Evolutionary conservation across 257 asterid genomes (phyloP), one percentile per base, ranked within the genome.

Genomic region (Plectranthus barbatus): DNA sequence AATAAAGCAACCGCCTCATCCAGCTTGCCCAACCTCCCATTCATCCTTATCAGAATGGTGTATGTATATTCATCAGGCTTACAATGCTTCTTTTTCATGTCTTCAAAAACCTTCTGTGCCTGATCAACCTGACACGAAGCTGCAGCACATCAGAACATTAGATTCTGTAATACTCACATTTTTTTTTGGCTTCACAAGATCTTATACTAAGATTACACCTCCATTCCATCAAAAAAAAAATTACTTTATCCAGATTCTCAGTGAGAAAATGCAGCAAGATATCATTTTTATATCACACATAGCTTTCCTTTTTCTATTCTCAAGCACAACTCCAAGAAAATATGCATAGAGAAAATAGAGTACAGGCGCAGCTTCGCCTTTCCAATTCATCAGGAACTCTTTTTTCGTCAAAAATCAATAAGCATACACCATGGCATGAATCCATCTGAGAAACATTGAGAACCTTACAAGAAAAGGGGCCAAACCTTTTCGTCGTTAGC

Each of bases 1-100:
- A 92, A 92, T 46, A 92, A 68, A 77, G 77, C 62, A 62, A 86
- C 59, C 47, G 95, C 86, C 56, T 92, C 91, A 17, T 74, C 56
- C 3, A 87, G 77, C 74, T 83, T 83, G 58, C 96, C 96, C 64
- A 63, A 54, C 67, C 77, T 83, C 26, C 97, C 97, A 4, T 70
- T 69, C 96, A 90, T 89, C 74, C 91, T 82, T 67, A 89, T 82
- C 65, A 92, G 62, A 66, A 89, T 89, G 33, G 99, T 89, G 60
- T 89, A 86, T 4, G 99, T 92, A 60, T 85, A 92, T 52, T 80
- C 95, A 63, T 89, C 96, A 9, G 91, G 96, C 56, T 82, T 80
- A 40, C 96, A 89, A 23, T 83, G 83, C 81, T 78, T 81, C 76
- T 54, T 76, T 76, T 87, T 89, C 99, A 89, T 92, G 73, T 92